Conservation (phyloP, 108 stramenopile genomes). For the Stephanodiscus minutulus region DNA sequence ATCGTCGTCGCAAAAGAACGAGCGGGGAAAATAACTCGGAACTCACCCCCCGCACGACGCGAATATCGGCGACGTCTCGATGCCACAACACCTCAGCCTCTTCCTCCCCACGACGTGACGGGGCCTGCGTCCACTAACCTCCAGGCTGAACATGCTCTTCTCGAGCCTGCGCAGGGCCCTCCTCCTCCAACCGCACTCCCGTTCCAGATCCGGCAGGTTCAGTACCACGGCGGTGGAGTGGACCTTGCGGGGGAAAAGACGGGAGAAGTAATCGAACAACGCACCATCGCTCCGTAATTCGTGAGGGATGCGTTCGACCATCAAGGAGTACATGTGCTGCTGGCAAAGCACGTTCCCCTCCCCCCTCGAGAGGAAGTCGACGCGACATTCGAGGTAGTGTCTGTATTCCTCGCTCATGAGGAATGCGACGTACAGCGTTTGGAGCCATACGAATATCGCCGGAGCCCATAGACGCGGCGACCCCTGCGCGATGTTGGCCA, state of each 20-base stretch:
- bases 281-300: conserved; percentile 82
- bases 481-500: conserved; percentile 60
- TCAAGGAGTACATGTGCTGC: conserved; percentile 82
- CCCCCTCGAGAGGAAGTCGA: conserved; percentile 71
- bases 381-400: conserved; percentile 62
- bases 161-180: conserved; percentile 73
- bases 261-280: conserved; percentile 83
- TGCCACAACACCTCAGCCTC: conserved; percentile 66
- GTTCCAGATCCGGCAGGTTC: conserved; percentile 83
- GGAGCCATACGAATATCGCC: conserved; percentile 53
- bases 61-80: conserved; percentile 67
- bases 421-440: conserved; percentile 59
- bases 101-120: conserved; percentile 80
- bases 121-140: conserved; percentile 68
- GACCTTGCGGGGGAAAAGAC: conserved; percentile 83
- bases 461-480: conserved; percentile 53
- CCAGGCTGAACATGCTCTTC: conserved; percentile 77
- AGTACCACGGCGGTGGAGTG: conserved; percentile 73
- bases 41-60: conserved; percentile 3
- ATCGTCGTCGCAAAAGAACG: background rate
- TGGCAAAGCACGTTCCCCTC: conserved; percentile 60
- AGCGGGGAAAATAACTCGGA: background rate
- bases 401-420: conserved; percentile 64
- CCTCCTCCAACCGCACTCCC: conserved; percentile 51
- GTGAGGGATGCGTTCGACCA: conserved; percentile 86